phyloP scores from a whole-genome alignment of 768 basidiomycete genomes.

The Austroboletus eburneus region DNA sequence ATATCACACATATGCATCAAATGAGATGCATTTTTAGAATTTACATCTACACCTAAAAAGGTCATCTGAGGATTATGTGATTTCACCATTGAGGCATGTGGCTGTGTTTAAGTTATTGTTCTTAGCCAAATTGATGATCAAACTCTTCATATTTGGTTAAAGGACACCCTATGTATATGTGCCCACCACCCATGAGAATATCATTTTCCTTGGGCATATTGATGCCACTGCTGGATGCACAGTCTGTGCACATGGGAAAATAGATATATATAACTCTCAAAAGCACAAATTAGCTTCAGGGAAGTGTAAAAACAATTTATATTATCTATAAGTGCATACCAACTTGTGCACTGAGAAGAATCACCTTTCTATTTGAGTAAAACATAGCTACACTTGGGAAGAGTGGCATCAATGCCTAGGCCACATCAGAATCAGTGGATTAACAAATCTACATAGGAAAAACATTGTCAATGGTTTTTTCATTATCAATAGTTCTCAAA shows the following conservation, averaged over 20 bases:
- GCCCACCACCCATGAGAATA: conserved; percentile 1
- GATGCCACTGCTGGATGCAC: not conserved
- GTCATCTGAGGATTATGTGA: not conserved
- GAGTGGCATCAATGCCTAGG: not conserved
- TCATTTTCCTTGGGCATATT: not conserved
- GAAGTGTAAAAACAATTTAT: not conserved
- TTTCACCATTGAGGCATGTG: not conserved
- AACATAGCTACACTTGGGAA: not conserved
- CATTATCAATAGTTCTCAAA: not conserved
- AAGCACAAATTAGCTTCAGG: not conserved
- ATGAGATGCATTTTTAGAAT: not conserved
- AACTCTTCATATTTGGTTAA: not conserved
- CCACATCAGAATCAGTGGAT: not conserved
- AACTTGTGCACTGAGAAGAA: no score
- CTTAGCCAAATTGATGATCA: not conserved
- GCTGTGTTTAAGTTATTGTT: not conserved
- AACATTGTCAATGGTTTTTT: not conserved
- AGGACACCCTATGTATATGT: not conserved
- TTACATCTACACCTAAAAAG: not conserved
- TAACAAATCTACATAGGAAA: not conserved
- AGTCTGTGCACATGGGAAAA: not conserved
- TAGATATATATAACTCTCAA: not conserved
- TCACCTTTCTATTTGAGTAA: no score
- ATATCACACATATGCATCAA: conserved; percentile 2
- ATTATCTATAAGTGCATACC: not conserved